A percentile compares a stretch with the other conserved stretches of the same genome.
Conservation (phyloP, 2,329 filamentous ascomycete species). For the Xylariaceae sp. region DNA sequence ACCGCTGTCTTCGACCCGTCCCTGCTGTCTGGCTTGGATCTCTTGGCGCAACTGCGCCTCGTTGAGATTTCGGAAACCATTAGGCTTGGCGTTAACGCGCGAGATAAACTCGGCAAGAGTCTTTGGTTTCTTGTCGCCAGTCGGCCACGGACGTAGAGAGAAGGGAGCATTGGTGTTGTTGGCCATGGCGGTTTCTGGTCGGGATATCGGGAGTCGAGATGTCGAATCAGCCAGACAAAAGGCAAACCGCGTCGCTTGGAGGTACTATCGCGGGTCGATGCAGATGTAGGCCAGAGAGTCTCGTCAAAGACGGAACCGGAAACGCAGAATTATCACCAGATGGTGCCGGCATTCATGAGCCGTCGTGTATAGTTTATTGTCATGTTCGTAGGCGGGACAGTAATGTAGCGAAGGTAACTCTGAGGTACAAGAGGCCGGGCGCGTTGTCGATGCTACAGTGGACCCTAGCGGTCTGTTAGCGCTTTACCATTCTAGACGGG, state of each 20-base stretch:
- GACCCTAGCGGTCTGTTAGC: too few relatives aligned
- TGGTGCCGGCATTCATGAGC: too few relatives aligned
- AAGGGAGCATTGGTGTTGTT: conserved; percentile 39
- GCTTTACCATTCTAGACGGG: too few relatives aligned
- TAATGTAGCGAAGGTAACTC: too few relatives aligned
- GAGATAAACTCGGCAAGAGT: conserved; percentile 70
- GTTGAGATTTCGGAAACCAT: conserved; percentile 75
- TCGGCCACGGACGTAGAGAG: conserved; percentile 61
- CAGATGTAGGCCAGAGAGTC: neutral
- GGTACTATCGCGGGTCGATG: neutral
- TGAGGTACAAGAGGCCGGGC: too few relatives aligned
- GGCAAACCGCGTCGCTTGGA: neutral
- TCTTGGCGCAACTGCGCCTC: conserved; percentile 69
- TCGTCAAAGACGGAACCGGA: neutral
- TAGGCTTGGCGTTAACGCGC: conserved; percentile 73
- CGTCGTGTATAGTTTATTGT: too few relatives aligned
- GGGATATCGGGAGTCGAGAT: neutral
- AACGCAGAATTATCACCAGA: neutral
- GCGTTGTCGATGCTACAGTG: too few relatives aligned
- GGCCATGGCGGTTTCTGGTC: conserved; percentile 20
- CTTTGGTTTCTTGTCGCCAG: conserved; percentile 53
- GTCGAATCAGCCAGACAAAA: neutral
- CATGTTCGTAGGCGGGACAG: too few relatives aligned
- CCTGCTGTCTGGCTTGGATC: conserved; percentile 47
- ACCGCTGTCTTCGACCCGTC: conserved; percentile 40